These are phyloP conservation scores for Aspergillus viridinutans DNA, from an alignment of 2,329 filamentous ascomycete species.

Conservation along the genomic window DNA sequence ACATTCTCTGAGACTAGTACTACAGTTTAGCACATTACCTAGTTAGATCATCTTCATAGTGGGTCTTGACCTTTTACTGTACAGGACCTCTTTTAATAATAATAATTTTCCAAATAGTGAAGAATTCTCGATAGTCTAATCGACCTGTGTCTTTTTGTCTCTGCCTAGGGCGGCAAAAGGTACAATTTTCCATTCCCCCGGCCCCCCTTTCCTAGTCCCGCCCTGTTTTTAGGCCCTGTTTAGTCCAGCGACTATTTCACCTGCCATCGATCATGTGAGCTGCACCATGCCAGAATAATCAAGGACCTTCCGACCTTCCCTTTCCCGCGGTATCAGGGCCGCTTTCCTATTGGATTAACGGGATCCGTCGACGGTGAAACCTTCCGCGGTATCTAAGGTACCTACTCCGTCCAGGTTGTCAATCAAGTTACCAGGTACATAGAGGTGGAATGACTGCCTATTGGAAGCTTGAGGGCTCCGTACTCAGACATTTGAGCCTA, in stretches of 20 bases:
- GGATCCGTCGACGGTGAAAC: background rate
- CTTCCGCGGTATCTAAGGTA: no score
- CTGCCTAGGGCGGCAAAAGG: background rate
- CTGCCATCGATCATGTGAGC: slow-evolving; percentile 12
- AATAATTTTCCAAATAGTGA: background rate
- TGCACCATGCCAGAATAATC: slow-evolving; percentile 19
- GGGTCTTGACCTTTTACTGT: background rate
- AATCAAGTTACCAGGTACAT: background rate
- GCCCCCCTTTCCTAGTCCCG: background rate
- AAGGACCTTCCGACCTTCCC: slow-evolving; percentile 5
- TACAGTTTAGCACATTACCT: background rate
- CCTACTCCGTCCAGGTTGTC: slow-evolving; percentile 3
- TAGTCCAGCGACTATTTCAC: background rate
- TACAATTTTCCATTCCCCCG: background rate
- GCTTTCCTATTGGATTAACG: slow-evolving; percentile 10
- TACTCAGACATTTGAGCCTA: background rate
- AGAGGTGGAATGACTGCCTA: background rate
- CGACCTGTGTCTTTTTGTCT: slow-evolving; percentile 2
- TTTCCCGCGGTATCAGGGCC: slow-evolving; percentile 10
- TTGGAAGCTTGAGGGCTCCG: background rate
- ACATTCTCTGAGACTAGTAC: slow-evolving; percentile 2
- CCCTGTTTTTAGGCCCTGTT: slow-evolving; percentile 2
- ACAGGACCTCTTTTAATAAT: background rate
- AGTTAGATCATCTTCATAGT: background rate
- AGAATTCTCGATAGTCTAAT: background rate